Evolutionary conservation across 176 grass and related monocot genomes (phyloP).

Genomic region (Eragrostis curvula): DNA sequence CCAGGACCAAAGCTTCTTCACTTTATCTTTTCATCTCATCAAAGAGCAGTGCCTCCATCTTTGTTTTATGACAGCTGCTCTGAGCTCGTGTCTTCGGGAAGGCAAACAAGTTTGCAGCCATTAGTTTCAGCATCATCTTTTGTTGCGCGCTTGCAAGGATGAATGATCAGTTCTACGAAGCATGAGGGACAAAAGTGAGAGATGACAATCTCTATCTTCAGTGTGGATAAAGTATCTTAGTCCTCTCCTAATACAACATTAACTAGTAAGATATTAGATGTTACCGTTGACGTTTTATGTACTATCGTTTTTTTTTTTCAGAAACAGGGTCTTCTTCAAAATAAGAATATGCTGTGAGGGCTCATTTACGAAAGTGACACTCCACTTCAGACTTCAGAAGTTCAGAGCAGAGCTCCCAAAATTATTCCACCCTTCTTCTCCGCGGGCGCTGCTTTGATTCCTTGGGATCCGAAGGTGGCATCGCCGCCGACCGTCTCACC

Average conservation of each 20-base stretch:
- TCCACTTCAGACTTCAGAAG: not conserved
- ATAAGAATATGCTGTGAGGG: not conserved
- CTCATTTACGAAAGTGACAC: constrained; percentile 4
- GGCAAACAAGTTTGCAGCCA: constrained; percentile 25
- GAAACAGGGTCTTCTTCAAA: not conserved
- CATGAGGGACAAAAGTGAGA: not conserved
- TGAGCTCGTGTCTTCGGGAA: constrained; percentile 14
- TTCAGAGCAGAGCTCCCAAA: constrained; percentile 34
- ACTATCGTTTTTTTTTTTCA: no score
- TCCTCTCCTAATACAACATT: no score
- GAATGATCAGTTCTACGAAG: not conserved
- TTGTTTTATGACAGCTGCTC: not conserved
- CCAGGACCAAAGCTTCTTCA: not conserved
- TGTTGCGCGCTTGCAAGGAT: not conserved
- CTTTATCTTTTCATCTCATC: not conserved
- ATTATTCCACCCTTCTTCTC: constrained; percentile 31
- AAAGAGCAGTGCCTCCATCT: not conserved
- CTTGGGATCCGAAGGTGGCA: constrained; percentile 48
- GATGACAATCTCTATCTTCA: no score
- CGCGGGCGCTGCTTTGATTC: not conserved
- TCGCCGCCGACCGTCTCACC: constrained; percentile 1
- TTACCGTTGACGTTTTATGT: not conserved
- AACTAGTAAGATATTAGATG: no score
- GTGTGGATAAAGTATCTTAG: not conserved
- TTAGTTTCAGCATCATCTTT: constrained; percentile 17